These are phyloP conservation scores for Allomyces macrogynus DNA, from an alignment of 192 early-diverging fungal genomes.

Conservation along the genomic window DNA sequence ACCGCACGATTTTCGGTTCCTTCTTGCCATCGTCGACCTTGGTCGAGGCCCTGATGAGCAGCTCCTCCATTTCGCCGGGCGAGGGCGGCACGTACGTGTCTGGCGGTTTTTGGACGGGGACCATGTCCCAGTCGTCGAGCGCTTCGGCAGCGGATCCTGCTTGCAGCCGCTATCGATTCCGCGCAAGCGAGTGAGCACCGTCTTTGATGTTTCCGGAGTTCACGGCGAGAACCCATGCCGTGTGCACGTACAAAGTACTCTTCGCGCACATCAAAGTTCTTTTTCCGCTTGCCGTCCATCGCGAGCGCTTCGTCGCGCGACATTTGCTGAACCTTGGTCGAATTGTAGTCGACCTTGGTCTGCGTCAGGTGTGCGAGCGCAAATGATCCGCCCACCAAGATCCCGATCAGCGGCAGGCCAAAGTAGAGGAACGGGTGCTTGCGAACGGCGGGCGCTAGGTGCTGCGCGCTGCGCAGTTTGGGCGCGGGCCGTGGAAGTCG, in stretches of 20 bases:
- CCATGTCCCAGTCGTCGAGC: not conserved
- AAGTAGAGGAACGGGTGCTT: constrained; percentile 40
- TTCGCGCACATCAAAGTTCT: constrained; percentile 45
- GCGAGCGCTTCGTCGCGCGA: constrained; percentile 33
- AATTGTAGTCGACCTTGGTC: constrained; percentile 60
- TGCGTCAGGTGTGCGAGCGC: constrained; percentile 48
- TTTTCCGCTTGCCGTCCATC: constrained; percentile 22
- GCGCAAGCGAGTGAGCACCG: too few species aligned
- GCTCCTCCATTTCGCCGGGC: not conserved
- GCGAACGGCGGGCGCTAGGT: not conserved
- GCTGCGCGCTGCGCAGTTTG: too few species aligned
- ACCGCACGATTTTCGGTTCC: not conserved
- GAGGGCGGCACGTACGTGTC: not conserved
- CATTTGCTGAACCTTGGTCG: constrained; percentile 20
- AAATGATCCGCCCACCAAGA: constrained; percentile 48
- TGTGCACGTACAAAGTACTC: constrained; percentile 34
- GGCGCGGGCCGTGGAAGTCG: too few species aligned
- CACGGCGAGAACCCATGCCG: too few species aligned
- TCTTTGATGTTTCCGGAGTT: too few species aligned
- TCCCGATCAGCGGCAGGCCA: constrained; percentile 45
- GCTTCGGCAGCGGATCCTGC: not conserved
- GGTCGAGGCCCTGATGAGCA: not conserved
- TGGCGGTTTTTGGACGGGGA: not conserved
- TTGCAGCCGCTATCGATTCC: too few species aligned
- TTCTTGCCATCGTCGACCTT: not conserved